These are phyloP conservation scores for Mollisiaceae sp. DNA, from an alignment of 2,329 filamentous ascomycete genomes.

Conservation along the genomic window DNA sequence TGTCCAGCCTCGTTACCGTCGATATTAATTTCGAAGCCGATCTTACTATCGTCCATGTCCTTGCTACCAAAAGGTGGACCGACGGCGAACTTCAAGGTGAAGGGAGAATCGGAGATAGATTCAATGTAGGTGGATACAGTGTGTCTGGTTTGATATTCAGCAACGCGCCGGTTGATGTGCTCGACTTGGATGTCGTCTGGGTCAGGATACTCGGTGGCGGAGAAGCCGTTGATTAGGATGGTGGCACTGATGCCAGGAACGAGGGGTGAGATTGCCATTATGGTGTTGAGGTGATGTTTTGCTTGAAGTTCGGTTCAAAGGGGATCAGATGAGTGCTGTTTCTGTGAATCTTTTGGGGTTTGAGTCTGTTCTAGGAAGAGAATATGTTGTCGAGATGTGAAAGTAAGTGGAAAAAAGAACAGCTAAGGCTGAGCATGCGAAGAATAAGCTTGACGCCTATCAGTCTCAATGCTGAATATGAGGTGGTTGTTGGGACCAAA, in stretches of 20 bases:
- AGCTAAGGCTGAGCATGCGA: background rate
- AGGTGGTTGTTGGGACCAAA: background rate
- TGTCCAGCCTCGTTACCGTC: conserved; percentile 22
- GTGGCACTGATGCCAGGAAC: conserved; percentile 23
- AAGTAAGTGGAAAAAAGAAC: background rate
- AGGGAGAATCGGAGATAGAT: conserved; percentile 18
- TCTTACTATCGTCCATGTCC: conserved; percentile 13
- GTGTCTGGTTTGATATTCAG: conserved; percentile 3
- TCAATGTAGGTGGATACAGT: conserved; percentile 27
- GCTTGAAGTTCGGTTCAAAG: background rate
- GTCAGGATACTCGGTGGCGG: conserved; percentile 20
- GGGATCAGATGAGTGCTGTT: background rate
- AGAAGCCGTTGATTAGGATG: conserved; percentile 19
- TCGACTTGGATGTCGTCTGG: conserved; percentile 5
- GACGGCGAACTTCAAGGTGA: conserved; percentile 20
- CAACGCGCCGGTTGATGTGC: conserved; percentile 9
- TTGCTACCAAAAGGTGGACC: background rate
- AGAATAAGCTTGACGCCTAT: background rate
- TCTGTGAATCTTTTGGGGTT: no score
- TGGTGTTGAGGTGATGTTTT: background rate
- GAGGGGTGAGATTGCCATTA: conserved; percentile 26
- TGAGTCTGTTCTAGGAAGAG: no score
- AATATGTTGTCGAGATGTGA: background rate
- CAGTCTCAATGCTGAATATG: background rate
- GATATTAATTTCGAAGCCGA: conserved; percentile 21